Evolutionary conservation across 2,329 filamentous ascomycete species (phyloP), one percentile per base, ranked within the genome.

Genomic region (Onygena corvina): DNA sequence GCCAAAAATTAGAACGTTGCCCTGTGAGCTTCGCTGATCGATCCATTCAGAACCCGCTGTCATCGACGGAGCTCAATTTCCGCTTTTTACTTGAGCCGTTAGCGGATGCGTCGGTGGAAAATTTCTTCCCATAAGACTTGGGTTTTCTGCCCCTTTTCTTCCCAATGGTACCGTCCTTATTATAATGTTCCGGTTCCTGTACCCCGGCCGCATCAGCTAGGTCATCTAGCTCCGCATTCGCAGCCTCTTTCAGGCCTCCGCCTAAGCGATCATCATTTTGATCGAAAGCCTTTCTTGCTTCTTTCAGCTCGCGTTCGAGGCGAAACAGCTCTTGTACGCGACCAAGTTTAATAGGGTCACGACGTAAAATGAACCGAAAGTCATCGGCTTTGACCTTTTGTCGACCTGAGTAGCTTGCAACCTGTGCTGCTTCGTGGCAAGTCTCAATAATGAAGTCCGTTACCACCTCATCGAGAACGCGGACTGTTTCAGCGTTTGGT

Each of bases 331-430:
- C 88, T 63, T 86, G 81, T 49, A 96, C 88, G 60, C 90, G 81
- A 45, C 92, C 92, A 36, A 96, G 73, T 64, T 94, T 93, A 52
- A 78, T 74, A 6, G 85, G 82, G 61, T 96, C 93, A 55, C 84
- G 80, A 27, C 92, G 79, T 58, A 96, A 79, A 33, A 88, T 87
- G 67, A 94, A 98, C 61, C 93, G 88, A 70, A 98, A 94, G 67
- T 98, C 92, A 61, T 95, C 90, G 60, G 94, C 86, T 67, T 98
- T 98, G 69, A 98, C 88, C 70, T 98, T 98, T 60, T 94, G 86
- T 1, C 92, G 84, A 0, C 88, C 84, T 2, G 85, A 81, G 67
- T 94, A 86, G 64, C 86, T 81, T 0, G 92, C 92, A 48, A 83
- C 82, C 38, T 86, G 80, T 3, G 88, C 86, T 3, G 92, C 90